Evolutionary conservation across 768 basidiomycete genomes (phyloP), one percentile per base, ranked within the genome.

Genomic region (Boletus rex-veris): DNA sequence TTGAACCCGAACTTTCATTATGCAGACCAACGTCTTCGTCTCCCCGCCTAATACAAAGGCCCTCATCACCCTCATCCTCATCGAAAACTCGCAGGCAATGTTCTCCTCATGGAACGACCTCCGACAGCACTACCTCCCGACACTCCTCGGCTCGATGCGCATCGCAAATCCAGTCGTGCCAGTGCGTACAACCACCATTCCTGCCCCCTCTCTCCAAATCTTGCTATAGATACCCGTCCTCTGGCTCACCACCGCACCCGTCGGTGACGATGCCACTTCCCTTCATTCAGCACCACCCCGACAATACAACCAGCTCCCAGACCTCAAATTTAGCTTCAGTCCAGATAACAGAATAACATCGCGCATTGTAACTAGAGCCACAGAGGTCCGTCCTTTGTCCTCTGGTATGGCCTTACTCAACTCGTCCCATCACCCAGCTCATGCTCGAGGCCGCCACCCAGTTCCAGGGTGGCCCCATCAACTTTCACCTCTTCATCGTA

Each of bases 21-120:
- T 59, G 59, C 18, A 57, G 1, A 44, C 26, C 10, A 38, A 53
- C 49, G 67, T 68, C 47, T 69, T 68, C 60, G 7, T 58, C n/a
- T 59, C 57, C 38, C 10, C 58, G 2, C 53, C 61, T 7, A 39
- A 52, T 1, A 55, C 53, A 7, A 61, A 54, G 37, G 67, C 67
- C 1, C 58, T 68, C 52, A 57, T 68, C 45, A 70, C 74, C n/a
- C 72, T 82, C 47, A 60, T 83, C 54, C 71, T 84, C 54, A 74
- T 83, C 57, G 82, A 84, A 69, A 83, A 83, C 60, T 83, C 82
- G 0, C 69, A 71, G 33, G 64, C 66, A 1, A 78, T 81, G 72
- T 64, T 67, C 24, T 18, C 56, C 7, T 67, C 74, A 21, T 84
- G 82, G 82, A 60, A 72, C 58, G 73, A 79, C 65, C 75, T 83